Conservation (phyloP, 176 grass and related monocot genomes). For the Hordeum vulgare region MorexV3_pseudomolecules_assembly NC_058518.1:504903493-504903992, state of each 20-base stretch:
- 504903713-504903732: neutral
- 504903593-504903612: too few species aligned
- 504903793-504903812: neutral
- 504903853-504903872: constrained; percentile 3
- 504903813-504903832: constrained; percentile 61
- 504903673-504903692: too few species aligned
- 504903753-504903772: constrained; percentile 37
- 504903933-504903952: constrained; percentile 5
- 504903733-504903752: constrained; percentile 23
- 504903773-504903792: constrained; percentile 1
- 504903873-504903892: constrained; percentile 20
- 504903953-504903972: constrained; percentile 21
- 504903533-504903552: too few species aligned
- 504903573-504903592: too few species aligned
- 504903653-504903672: too few species aligned
- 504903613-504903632: too few species aligned
- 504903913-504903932: neutral
- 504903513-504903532: too few species aligned
- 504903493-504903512: too few species aligned
- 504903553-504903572: too few species aligned
- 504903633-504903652: too few species aligned
- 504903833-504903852: constrained; percentile 48
- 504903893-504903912: constrained; percentile 36
- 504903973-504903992: constrained; percentile 45
- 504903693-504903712: neutral